Percentiles rank a stretch among this genome's conserved stretches.
phyloP scores from a whole-genome alignment of 768 basidiomycete species.

The Fibroporia radiculosa region DNA sequence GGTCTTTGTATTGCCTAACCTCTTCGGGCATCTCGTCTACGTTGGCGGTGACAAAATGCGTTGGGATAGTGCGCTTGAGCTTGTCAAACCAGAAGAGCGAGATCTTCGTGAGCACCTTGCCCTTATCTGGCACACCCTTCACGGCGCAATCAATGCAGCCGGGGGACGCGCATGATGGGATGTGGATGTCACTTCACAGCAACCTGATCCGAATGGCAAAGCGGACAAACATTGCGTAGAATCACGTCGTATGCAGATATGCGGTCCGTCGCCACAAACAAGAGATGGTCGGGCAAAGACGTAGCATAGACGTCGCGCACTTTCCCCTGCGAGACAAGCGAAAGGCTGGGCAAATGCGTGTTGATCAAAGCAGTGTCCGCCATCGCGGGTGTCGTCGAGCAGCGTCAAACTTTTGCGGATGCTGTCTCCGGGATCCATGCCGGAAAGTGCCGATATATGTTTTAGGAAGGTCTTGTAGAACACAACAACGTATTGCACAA shows the following conservation, averaged over 20 bases:
- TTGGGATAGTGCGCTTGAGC: constrained; percentile 71
- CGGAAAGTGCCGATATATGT: too few relatives aligned
- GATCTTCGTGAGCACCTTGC: constrained; percentile 79
- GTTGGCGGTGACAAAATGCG: constrained; percentile 79
- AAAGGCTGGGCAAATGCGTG: constrained; percentile 53
- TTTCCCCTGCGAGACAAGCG: constrained; percentile 82
- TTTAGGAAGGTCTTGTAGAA: too few relatives aligned
- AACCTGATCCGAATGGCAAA: background rate
- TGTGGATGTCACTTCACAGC: background rate
- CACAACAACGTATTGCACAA: too few relatives aligned
- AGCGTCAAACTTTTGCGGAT: too few relatives aligned
- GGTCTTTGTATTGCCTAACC: constrained; percentile 63
- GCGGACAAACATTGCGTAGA: constrained; percentile 72
- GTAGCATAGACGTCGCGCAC: constrained; percentile 91
- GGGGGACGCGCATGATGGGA: background rate
- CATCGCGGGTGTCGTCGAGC: background rate
- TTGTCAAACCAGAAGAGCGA: constrained; percentile 95
- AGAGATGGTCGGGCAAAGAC: constrained; percentile 60
- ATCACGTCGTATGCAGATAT: constrained; percentile 98
- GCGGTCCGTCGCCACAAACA: constrained; percentile 93
- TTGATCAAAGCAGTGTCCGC: constrained; percentile 34
- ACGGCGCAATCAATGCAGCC: background rate
- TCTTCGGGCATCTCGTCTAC: constrained; percentile 79
- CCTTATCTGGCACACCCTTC: constrained; percentile 93
- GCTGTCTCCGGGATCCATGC: too few relatives aligned